These are phyloP conservation scores for Osmozyma mogii DNA, from an alignment of 805 yeast species.

Conservation along the genomic window DNA sequence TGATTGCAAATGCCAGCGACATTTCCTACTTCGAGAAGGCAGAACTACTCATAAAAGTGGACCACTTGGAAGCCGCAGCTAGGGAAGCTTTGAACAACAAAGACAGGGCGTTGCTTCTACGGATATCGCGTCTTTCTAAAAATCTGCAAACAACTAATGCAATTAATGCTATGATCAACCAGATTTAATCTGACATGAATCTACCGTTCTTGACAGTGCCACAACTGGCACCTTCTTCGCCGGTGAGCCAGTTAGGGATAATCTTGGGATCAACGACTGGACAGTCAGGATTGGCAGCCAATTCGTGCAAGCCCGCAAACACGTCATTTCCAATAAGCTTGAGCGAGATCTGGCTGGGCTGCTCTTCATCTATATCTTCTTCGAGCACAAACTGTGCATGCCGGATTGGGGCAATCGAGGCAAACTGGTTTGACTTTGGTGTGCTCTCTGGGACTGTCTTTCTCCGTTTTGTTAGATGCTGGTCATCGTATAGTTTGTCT, in stretches of 20 bases:
- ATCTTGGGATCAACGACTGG: conserved; percentile 43
- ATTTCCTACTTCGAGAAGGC: conserved; percentile 39
- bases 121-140: conserved; percentile 1
- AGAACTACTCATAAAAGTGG: conserved; percentile 44
- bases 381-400: conserved; percentile 38
- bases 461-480: conserved; percentile 14
- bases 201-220: conserved; percentile 30
- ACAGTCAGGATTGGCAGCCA: conserved; percentile 34
- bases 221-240: conserved; percentile 53
- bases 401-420: conserved; percentile 55
- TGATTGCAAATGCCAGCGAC: conserved; percentile 45
- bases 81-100: conserved; percentile 39
- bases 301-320: conserved; percentile 70
- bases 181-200: conserved; percentile 1
- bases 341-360: conserved; percentile 19
- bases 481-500: conserved; percentile 32
- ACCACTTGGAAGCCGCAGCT: conserved; percentile 43
- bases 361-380: conserved; percentile 16
- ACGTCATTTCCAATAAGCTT: conserved; percentile 60
- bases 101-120: conserved; percentile 18
- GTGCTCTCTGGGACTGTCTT: background rate
- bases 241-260: conserved; percentile 73
- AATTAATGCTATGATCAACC: background rate
- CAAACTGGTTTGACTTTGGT: conserved; percentile 26
- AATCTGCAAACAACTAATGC: background rate